Evolutionary conservation across 2,329 filamentous ascomycete genomes (phyloP), one percentile per base, ranked within the genome.

Genomic region (Calonectria hawksworthii): DNA sequence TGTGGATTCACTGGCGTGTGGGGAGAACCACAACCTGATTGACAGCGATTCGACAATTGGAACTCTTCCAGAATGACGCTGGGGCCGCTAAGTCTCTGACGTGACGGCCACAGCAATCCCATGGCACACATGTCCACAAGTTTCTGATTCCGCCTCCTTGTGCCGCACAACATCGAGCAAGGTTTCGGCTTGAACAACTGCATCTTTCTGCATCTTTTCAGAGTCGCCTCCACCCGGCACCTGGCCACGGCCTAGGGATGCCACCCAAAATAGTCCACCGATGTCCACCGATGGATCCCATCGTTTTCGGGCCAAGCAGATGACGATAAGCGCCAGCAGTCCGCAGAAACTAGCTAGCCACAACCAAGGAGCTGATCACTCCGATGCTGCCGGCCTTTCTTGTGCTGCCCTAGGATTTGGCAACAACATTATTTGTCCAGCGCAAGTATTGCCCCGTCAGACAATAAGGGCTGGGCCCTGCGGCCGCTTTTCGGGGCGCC

Each of bases 21-120:
- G 68, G 65, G 73, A 72, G 73, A 72, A 72, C 64, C 32, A 61
- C 76, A 71, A 72, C 71, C 71, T 76, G 77, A 80, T 72, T 78
- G 71, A 77, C 72, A 47, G 70, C 72, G 74, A 81, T 80, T 81
- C 79, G 80, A 80, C 80, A 81, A 81, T 81, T 81, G 78, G 80
- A 81, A 81, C 73, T 78, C 73, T 81, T 81, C 80, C 80, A 81
- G 80, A 81, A 81, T 77, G 77, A 75, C 75, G 77, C 69, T 69
- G 74, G 59, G 70, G 74, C 77, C 77, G 66, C 79, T 81, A 79
- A 73, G 65, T 73, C 41, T 80, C 79, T 81, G 78, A 81, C 80
- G 78, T 80, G 78, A 78, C 80, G 68, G 65, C 70, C 74, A 77
- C 72, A 73, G 65, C 72, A 76, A 75, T 73, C 77, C 74, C 79